Base-by-base conservation (phyloP, 768 basidiomycete species). In the Cystoderma amianthinum region DNA sequence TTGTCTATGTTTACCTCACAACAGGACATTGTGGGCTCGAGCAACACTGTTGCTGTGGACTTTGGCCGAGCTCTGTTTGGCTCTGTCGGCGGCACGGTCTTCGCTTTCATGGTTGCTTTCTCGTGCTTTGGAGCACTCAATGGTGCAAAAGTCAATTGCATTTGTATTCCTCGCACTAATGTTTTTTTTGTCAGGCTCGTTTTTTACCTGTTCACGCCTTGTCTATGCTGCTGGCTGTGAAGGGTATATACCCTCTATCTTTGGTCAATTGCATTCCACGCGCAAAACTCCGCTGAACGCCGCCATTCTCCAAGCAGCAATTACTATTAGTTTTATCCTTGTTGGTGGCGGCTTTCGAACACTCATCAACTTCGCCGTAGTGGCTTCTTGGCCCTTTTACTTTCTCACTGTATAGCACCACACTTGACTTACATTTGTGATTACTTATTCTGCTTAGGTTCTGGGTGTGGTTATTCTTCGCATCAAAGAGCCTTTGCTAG, bases 61-160 rank as follows among this genome's bases (percentile, higher is more conserved):
- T 99, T 95, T 51, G 95, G 95, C 4, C 77, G 84, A 36, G 78
- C 78, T 1, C 62, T 95, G 5, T 88, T 94, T 48, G 95, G 95
- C 2, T 78, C 83, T 3, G 60, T 83, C n/a, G 95, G 96, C 21
- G 93, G 86, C 1, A 76, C 79, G 4, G 52, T 92, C 12, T 96
- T 99, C 56, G 90, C 95, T 1, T 70, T 82, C 38, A 80, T 92
- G 74, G 95, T 99, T 11, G 89, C 92, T 1, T 73, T 97, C 44
- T 96, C 93, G 2, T 96, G 92, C 58, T 91, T 99, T 49, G 95
- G 95, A 13, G 92, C 96, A 1, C 62, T 99, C 39, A 95, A 96
- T 57, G 87, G 92, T 79, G 51, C 32, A 41, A 35, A 32, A 19
- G 12, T 5, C 21, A 13, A 30, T 34, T 33, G 32, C 11, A 18